Evolutionary conservation across 768 basidiomycete species (phyloP).

Genomic region (Lepiota subincarnata): DNA sequence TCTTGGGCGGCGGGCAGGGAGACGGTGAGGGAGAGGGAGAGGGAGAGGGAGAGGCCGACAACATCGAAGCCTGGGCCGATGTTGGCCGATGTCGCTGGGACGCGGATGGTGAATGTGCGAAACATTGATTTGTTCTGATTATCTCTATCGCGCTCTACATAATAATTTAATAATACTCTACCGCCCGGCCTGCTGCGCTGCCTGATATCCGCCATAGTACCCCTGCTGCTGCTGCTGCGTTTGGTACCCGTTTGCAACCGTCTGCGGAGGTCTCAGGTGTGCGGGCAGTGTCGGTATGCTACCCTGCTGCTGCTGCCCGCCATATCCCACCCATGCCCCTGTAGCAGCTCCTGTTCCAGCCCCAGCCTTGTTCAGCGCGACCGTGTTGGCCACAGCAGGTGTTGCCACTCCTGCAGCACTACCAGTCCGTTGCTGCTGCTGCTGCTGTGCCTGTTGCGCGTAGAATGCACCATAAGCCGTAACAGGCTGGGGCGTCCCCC

Average conservation of each 20-base stretch:
- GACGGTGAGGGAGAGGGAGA: constrained; percentile 47
- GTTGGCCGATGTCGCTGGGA: constrained; percentile 98
- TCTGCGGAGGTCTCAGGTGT: constrained; percentile 24
- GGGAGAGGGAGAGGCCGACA: constrained; percentile 93
- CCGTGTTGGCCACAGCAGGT: constrained; percentile 55
- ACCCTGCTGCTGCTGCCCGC: constrained; percentile 3
- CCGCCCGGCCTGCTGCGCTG: constrained; percentile 18
- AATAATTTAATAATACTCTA: constrained; percentile 12
- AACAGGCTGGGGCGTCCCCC: constrained; percentile 27
- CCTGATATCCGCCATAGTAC: constrained; percentile 25
- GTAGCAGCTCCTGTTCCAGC: constrained; percentile 10
- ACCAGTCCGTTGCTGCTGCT: constrained; percentile 1
- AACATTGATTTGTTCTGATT: constrained; percentile 12
- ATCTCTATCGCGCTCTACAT: not conserved
- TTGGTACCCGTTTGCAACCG: constrained; percentile 17
- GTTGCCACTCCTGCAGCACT: constrained; percentile 17
- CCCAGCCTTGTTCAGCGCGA: constrained; percentile 23
- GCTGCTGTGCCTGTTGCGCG: constrained; percentile 14
- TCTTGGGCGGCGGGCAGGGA: constrained; percentile 24
- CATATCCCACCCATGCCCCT: constrained; percentile 12
- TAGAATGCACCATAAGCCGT: constrained; percentile 28
- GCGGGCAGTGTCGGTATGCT: constrained; percentile 26
- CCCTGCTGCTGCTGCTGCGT: constrained; percentile 16
- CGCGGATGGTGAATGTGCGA: constrained; percentile 62
- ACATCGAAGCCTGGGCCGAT: constrained; percentile 99